These are phyloP conservation scores for Furcasterigmium furcatum DNA, from an alignment of 2,329 filamentous ascomycete species.

Conservation along the genomic window DNA sequence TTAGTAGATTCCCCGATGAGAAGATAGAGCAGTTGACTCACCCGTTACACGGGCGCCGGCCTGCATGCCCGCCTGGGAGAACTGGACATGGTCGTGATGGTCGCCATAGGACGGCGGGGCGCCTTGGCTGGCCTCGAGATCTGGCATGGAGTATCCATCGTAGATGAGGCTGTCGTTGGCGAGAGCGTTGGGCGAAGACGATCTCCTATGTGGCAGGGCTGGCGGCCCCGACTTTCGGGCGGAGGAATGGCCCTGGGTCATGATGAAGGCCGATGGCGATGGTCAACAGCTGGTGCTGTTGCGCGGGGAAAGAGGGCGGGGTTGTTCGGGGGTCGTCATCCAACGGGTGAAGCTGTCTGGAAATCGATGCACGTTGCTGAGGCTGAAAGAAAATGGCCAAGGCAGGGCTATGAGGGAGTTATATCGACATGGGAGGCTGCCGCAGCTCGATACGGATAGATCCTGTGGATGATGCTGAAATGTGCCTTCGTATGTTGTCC, in stretches of 20 bases:
- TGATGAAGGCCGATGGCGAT: neutral
- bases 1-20: neutral
- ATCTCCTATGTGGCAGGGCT: too few species aligned
- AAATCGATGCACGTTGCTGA: too few species aligned
- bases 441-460: too few species aligned
- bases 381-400: too few species aligned
- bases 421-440: too few species aligned
- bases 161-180: slow-evolving; percentile 21
- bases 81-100: slow-evolving; percentile 50
- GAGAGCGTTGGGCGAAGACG: neutral
- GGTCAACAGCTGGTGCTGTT: too few species aligned
- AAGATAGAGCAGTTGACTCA: slow-evolving; percentile 35
- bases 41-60: slow-evolving; percentile 59
- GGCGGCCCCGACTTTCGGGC: too few species aligned
- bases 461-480: too few species aligned
- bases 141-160: slow-evolving; percentile 36
- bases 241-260: too few species aligned
- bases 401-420: too few species aligned
- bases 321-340: slow-evolving; percentile 2
- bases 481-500: too few species aligned
- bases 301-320: neutral
- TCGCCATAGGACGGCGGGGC: slow-evolving; percentile 59
- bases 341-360: too few species aligned
- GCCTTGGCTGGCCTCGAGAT: slow-evolving; percentile 35
- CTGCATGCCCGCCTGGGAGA: slow-evolving; percentile 60